phyloP scores from a whole-genome alignment of 2,329 filamentous ascomycete species.

The Aspergillus ustus region DNA sequence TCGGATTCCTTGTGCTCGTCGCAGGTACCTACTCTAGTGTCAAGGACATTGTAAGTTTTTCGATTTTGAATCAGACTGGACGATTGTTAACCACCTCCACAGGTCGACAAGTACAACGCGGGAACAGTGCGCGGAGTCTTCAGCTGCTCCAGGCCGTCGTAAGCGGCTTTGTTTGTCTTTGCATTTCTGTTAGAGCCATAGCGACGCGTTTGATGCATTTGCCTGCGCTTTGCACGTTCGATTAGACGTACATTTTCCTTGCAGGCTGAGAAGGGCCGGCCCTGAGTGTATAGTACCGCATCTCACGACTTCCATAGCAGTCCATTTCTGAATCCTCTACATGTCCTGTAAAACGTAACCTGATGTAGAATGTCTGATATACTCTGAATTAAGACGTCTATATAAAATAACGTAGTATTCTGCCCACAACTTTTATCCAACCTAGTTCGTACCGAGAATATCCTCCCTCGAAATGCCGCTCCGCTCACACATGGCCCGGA shows the following conservation, averaged over 20 bases:
- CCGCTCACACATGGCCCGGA: constrained; percentile 85
- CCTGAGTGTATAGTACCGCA: constrained; percentile 14
- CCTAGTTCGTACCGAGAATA: not conserved
- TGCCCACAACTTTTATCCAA: not conserved
- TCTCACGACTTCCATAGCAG: constrained; percentile 4
- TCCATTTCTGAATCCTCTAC: not conserved
- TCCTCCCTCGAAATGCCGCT: constrained; percentile 69
- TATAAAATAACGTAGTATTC: not conserved
- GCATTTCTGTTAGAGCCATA: constrained; percentile 8
- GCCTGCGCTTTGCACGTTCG: not conserved
- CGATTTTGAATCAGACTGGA: not conserved
- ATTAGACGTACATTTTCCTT: constrained; percentile 10
- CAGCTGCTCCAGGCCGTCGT: constrained; percentile 57
- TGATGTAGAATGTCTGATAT: not conserved
- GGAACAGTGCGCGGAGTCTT: constrained; percentile 71
- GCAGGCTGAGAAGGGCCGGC: constrained; percentile 4
- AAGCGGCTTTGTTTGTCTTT: not conserved
- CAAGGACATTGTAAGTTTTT: constrained; percentile 38
- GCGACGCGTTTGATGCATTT: constrained; percentile 13
- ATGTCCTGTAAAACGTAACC: too few species aligned
- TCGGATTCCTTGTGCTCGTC: constrained; percentile 74
- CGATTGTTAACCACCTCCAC: constrained; percentile 9
- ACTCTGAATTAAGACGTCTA: not conserved
- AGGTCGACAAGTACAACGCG: constrained; percentile 67
- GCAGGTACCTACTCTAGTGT: constrained; percentile 75